A percentile compares a stretch with the other conserved stretches of the same genome.
Evolutionary conservation across 2,329 filamentous ascomycete species (phyloP).

Genomic region (Verticillium albo-atrum): DNA sequence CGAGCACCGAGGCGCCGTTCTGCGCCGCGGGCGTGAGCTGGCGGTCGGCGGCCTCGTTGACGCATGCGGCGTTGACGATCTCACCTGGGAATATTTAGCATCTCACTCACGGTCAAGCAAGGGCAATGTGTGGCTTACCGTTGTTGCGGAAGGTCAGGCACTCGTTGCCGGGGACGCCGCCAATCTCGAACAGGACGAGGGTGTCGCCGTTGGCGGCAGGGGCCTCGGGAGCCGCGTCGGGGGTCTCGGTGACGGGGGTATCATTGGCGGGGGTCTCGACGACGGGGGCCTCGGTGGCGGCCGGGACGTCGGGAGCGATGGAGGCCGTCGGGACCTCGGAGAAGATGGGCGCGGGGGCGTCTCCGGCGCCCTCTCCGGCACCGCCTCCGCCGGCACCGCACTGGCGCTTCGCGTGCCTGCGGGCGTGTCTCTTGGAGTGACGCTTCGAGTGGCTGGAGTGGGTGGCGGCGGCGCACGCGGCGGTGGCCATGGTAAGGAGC

Average conservation of each 20-base stretch:
- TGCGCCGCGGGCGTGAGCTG: slow-evolving; percentile 31
- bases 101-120: not conserved
- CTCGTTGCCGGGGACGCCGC: slow-evolving; percentile 28
- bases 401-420: slow-evolving; percentile 1
- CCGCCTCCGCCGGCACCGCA: not conserved
- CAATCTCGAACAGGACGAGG: slow-evolving; percentile 32
- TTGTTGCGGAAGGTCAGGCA: slow-evolving; percentile 38
- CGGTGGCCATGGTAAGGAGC: slow-evolving; percentile 14
- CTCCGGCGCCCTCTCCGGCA: not conserved
- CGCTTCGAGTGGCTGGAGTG: slow-evolving; percentile 1
- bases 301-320: not conserved
- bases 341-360: not conserved
- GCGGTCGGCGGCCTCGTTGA: slow-evolving; percentile 29
- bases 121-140: slow-evolving; percentile 15
- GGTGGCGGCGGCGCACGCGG: slow-evolving; percentile 13
- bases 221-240: slow-evolving; percentile 1
- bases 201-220: slow-evolving; percentile 6
- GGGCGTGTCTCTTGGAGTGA: not conserved
- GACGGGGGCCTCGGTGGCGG: not conserved
- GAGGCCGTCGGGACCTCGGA: not conserved
- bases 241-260: not conserved
- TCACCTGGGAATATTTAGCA: slow-evolving; percentile 21
- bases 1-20: slow-evolving; percentile 24
- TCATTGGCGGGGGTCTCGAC: not conserved
- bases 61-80: slow-evolving; percentile 36